Percentiles rank a stretch among this genome's conserved stretches.
These are phyloP conservation scores for Mycogone perniciosa DNA, from an alignment of 2,329 filamentous ascomycete species.

Conservation along the genomic window DNA sequence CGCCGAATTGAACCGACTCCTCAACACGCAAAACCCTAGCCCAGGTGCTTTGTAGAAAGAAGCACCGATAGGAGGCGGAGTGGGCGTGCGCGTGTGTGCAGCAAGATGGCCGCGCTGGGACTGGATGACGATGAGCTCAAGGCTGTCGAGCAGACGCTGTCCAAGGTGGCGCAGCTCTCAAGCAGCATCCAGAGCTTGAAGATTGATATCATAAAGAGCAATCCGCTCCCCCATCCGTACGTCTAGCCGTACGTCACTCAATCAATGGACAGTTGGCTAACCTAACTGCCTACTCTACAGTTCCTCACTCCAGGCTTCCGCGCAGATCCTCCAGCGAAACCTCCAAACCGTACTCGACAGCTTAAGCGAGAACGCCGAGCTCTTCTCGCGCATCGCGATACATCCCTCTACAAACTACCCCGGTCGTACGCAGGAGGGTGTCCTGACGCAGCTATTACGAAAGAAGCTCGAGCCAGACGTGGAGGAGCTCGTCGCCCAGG, in stretches of 20 bases:
- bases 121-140: conserved; percentile 56
- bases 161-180: conserved; percentile 61
- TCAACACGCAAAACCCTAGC: too few species aligned
- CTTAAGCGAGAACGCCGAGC: conserved; percentile 57
- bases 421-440: conserved; percentile 58
- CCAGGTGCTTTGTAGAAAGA: too few species aligned
- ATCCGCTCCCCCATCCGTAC: conserved; percentile 63
- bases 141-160: conserved; percentile 63
- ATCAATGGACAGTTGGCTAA: not conserved
- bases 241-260: conserved; percentile 15
- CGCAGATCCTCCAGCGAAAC: conserved; percentile 64
- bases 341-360: conserved; percentile 60
- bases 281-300: conserved; percentile 33
- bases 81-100: not conserved
- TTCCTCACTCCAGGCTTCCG: conserved; percentile 64
- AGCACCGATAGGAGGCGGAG: not conserved
- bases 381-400: conserved; percentile 64
- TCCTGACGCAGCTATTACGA: conserved; percentile 64
- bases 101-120: conserved; percentile 38
- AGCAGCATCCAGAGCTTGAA: conserved; percentile 61
- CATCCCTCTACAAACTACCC: conserved; percentile 73
- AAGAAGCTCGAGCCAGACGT: conserved; percentile 79
- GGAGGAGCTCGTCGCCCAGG: conserved; percentile 64
- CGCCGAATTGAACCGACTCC: too few species aligned
- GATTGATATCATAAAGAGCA: conserved; percentile 52